Conservation (phyloP, 2,329 filamentous ascomycete species). For the Aspergillus jensenii region DNA sequence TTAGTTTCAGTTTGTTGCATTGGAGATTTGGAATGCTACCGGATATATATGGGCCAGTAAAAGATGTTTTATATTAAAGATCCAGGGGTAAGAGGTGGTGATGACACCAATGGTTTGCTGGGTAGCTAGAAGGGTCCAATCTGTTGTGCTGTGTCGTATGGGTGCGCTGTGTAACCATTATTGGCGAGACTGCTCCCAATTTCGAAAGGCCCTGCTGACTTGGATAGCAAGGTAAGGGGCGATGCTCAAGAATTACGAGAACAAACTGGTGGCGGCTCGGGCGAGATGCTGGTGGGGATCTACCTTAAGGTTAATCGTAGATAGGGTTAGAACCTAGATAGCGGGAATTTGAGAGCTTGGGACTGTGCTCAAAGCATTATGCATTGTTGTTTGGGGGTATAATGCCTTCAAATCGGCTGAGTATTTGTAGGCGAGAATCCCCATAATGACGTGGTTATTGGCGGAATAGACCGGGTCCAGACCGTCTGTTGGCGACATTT, state of each 20-base stretch:
- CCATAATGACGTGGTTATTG: constrained; percentile 6
- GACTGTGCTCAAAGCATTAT: background rate
- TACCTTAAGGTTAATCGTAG: constrained; percentile 5
- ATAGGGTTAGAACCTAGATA: background rate
- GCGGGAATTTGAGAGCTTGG: no score
- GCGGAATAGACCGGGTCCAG: constrained; percentile 11
- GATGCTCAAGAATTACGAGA: no score
- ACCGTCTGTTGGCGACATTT: constrained; percentile 17
- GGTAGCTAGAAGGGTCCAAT: constrained; percentile 9
- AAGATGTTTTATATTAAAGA: constrained; percentile 1
- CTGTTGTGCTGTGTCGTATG: constrained; percentile 12
- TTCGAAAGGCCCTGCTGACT: background rate
- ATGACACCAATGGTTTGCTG: background rate
- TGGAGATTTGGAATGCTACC: background rate
- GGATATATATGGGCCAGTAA: background rate
- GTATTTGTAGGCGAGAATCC: background rate
- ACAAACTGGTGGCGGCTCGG: background rate
- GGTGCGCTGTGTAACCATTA: constrained; percentile 12
- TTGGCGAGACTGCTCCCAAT: background rate
- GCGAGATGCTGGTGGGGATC: background rate
- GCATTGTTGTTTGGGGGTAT: background rate
- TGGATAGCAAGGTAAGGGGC: background rate
- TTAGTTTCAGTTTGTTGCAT: constrained; percentile 1
- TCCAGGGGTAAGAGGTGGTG: background rate
- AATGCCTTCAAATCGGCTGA: background rate